Evolutionary conservation across 257 asterid genomes (phyloP).

Genomic region (Nicotiana knightiana): DNA sequence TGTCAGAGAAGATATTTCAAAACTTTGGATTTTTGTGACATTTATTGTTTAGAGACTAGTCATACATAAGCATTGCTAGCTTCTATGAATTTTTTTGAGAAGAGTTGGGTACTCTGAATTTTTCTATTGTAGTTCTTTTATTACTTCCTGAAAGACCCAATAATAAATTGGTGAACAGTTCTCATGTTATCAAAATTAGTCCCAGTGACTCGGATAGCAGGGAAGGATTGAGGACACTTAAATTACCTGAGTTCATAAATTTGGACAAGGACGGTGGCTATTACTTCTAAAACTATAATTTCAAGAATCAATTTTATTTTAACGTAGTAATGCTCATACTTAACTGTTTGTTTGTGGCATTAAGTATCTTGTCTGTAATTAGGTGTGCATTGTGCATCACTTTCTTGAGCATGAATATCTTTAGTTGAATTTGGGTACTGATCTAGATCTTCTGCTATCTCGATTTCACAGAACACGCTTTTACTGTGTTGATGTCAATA

Average conservation of each 20-base stretch:
- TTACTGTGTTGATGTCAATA: constrained; percentile 74
- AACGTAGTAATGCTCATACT: neutral
- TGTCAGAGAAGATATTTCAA: neutral
- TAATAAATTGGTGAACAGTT: neutral
- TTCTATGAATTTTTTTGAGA: neutral
- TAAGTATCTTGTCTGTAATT: neutral
- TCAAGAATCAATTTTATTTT: neutral
- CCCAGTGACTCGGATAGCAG: neutral
- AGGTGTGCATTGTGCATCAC: neutral
- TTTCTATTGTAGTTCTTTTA: neutral
- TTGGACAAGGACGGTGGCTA: neutral
- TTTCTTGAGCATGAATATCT: neutral
- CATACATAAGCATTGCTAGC: neutral
- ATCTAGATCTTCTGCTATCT: neutral
- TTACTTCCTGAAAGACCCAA: neutral
- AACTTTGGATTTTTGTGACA: neutral
- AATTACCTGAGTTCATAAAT: neutral
- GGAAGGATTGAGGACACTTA: neutral
- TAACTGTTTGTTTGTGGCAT: neutral
- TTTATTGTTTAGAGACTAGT: neutral
- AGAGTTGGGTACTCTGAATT: neutral
- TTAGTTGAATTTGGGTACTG: neutral
- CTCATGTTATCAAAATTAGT: neutral
- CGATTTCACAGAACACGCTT: constrained; percentile 56
- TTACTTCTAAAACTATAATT: neutral